Evolutionary conservation across 106 monocot genomes (phyloP), one percentile per base, ranked within the genome.

Genomic region (Acorus gramineus): DNA sequence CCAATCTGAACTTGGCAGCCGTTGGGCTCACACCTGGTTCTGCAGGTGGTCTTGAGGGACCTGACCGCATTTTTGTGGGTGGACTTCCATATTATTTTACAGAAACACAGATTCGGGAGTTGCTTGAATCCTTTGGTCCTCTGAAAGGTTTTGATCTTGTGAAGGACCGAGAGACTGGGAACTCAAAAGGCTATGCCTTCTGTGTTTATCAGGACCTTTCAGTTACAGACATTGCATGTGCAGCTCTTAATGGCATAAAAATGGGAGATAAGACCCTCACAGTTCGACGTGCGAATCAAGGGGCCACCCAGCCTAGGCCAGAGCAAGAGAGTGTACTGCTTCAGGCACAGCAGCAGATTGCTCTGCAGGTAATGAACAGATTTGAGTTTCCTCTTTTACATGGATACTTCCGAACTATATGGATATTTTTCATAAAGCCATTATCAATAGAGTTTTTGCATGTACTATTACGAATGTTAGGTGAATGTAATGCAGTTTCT

Each of bases 191-290:
- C 51, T 85, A 89, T 71, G 87, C 92, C 14, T 93, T 88, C 59
- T 93, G 92, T 64, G 88, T 88, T 4, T 93, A 88, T 63, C 80
- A 87, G 58, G 87, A 93, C 52, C 80, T 84, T 9, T 58, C 75
- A 51, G 87, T 93, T 56, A 93, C 92, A 2, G 92, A 93, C 50
- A 88, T 93, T 74, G 92, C 92, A 59, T 93, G 92, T 71, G 87
- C 92, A 9, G 87, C 92, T 53, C 85, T 93, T 64, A 93, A 93
- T 82, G 92, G 92, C 11, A 87, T 93, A 47, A 88, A 93, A 71
- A 85, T 93, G 87, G 92, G 92, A 46, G 92, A 93, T 73, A 93
- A 93, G 67, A 93, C 87, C 14, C 82, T 93, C 3, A 93, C 92
- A 7, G 92, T 93, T 51, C 72, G 87, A 59, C 92, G 92, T 45